Evolutionary conservation across 192 early-diverging fungal species (phyloP), one percentile per base, ranked within the genome.

Genomic region (Podila clonocystis): DNA sequence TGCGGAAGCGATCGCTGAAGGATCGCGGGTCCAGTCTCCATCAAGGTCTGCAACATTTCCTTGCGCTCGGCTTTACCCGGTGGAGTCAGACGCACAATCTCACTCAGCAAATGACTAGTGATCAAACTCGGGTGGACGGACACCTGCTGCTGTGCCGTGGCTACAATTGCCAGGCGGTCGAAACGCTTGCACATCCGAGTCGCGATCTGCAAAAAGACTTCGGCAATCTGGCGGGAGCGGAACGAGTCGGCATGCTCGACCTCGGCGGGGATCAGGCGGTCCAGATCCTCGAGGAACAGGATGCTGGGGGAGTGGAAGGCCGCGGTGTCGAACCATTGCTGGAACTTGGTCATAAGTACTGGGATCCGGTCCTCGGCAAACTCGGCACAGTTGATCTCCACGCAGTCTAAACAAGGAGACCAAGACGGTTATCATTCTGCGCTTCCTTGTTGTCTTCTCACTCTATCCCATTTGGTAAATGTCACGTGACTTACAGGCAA

Each of bases 231-330:
- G 24, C 89, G 83, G 9, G 87, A 85, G 29, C 91, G 76, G 57
- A 88, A 87, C 1, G 91, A 90, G 62, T 92, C 92, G 2, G 90
- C 86, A 66, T 94, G 88, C 64, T 93, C 94, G 22, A 93, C 87
- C 69, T 92, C 91, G 0, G 91, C 90, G 12, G 92, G 92, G 28
- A 92, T 86, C 33, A 96, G 70, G 15, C 87, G 78, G 74, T 96
- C 94, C 38, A 96, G 68, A 65, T 95, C 89, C 63, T 96, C 94
- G 55, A 94, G 87, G 26, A 95, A 82, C 12, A 96, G 59, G 19
- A 95, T 82, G 50, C 88, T 88, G n/a, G 94, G 94, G 6, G 87
- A 75, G 52, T 89, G 91, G 87, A 89, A 94, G 19, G 87, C 86
- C n/a, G 91, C 90, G 28, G 89, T 85, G 55, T 90, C 83, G 71